phyloP scores from a whole-genome alignment of 495 filamentous ascomycete species.

The Trypethelium eluteriae region DNA sequence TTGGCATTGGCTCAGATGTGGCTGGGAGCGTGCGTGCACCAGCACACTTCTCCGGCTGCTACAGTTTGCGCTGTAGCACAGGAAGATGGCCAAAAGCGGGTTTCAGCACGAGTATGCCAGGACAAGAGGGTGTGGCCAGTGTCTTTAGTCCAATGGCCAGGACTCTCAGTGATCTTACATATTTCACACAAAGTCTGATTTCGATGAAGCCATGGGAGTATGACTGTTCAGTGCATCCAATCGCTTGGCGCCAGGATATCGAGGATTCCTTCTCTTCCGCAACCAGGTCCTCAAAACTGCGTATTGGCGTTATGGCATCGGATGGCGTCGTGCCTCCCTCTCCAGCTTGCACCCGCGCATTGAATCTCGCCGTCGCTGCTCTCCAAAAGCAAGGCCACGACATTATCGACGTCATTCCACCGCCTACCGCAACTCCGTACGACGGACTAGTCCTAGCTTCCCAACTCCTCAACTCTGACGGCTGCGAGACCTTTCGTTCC shows the following conservation, averaged over 20 bases:
- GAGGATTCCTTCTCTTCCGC: conserved; percentile 51
- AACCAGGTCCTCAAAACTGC: conserved; percentile 44
- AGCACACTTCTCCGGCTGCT: conserved; percentile 87
- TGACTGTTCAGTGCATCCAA: conserved; percentile 76
- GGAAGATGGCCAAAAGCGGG: conserved; percentile 88
- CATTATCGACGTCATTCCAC: conserved; percentile 61
- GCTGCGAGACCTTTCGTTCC: conserved; percentile 72
- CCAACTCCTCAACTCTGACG: conserved; percentile 81
- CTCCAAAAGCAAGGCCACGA: conserved; percentile 66
- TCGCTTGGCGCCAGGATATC: conserved; percentile 63
- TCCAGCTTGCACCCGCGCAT: conserved; percentile 72
- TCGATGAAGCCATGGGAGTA: conserved; percentile 88
- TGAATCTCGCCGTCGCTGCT: conserved; percentile 60
- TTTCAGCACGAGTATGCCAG: conserved; percentile 81
- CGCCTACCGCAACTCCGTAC: conserved; percentile 47
- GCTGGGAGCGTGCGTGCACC: conserved; percentile 85
- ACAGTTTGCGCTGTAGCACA: conserved; percentile 85
- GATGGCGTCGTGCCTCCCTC: conserved; percentile 83
- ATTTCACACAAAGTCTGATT: conserved; percentile 73
- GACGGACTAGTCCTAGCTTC: conserved; percentile 72
- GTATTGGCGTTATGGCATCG: conserved; percentile 67
- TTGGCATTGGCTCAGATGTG: conserved; percentile 90
- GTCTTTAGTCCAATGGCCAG: conserved; percentile 92
- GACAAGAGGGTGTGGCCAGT: conserved; percentile 83
- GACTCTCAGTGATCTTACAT: conserved; percentile 74